Evolutionary conservation across 306 rosid species (phyloP), one percentile per base, ranked within the genome.

Genomic region (Cicer bijugum): DNA sequence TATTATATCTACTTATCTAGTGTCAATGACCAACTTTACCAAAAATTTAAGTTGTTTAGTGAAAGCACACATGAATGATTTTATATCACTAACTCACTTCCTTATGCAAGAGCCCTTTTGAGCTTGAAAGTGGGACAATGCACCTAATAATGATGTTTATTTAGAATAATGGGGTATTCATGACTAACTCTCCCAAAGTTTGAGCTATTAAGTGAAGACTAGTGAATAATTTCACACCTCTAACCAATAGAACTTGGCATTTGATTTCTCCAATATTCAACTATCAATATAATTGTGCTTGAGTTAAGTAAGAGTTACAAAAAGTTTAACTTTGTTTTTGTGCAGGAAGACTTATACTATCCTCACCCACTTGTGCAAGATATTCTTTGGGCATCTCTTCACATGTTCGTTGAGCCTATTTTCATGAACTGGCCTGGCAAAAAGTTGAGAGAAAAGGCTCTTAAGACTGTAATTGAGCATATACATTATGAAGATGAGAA

Each of bases 401-500:
- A 90, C 78, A 85, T 85, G 77, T 81, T 69, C 4, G 64, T 86
- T 66, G 97, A 92, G 75, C 97, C 97, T 59, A 43, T 87, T 75
- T 83, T 92, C 61, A 81, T 85, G 96, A 48, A n/a, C 78, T 92
- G 97, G 97, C 97, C 96, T 1, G 96, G 85, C 37, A 92, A 90
- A 84, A 90, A 81, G 68, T 82, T 92, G 82, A 92, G 97, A 81
- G 94, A 88, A 51, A 90, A 79, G 88, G 91, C 97, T 76, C 63
- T 88, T n/a, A 57, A 0, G n/a, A 60, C 74, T 10, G 87, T 67
- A n/a, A 85, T 92, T 6, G 84, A 92, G 83, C 97, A 92, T 80
- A 84, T 92, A 72, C 96, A 92, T 72, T 92, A 92, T 66, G 97
- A 92, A 85, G 97, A 92, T 75, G 96, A 92, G 84, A 92, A 92